Evolutionary conservation across 2,329 filamentous ascomycete genomes (phyloP), one percentile per base, ranked within the genome.

Genomic region (Diplodia sapinea): DNA sequence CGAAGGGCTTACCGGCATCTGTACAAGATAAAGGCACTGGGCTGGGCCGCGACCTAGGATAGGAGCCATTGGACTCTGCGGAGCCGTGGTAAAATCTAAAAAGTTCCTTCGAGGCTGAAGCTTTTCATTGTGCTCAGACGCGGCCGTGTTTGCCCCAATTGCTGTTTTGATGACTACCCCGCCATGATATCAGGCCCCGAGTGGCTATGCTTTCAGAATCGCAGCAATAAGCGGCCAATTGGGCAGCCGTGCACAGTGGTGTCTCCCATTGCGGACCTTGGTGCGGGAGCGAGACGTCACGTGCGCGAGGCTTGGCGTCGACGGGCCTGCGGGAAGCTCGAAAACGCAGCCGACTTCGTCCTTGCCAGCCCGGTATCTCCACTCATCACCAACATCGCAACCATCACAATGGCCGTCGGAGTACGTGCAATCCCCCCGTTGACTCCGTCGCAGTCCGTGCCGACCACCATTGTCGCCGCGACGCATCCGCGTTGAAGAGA

Each of bases 361-460:
- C 79, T 79, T 74, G 77, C 77, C 76, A 82, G 79, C 78, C 82
- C 84, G 81, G 81, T 77, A 70, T 73, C 72, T 74, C 75, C 72
- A 70, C 74, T 74, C 71, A 70, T 74, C 72, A 70, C 74, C 59
- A 74, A 74, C 73, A 75, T 73, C 73, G 71, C 71, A 78, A 77
- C 73, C 75, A 79, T 79, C 78, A 79, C 74, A 78, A 80, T 80
- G 79, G 77, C 79, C 72, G 76, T 79, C 74, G 78, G 78, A 79
- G 79, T 80, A 80, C 71, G 79, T 79, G 73, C 56, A 65, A 59
- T 62, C 66, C 67, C 71, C 64, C 72, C 52, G 63, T 66, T 59
- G 26, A 55, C 54, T 65, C 69, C 59, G 56, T 52, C 55, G 43
- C 31, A 67, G 33, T 29, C 47, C 49, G 43, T n/a, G 6, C 49